Percentiles rank a stretch among this genome's conserved stretches.
phyloP scores from a whole-genome alignment of 2,329 filamentous ascomycete species.

The Colletotrichum sp. region DNA sequence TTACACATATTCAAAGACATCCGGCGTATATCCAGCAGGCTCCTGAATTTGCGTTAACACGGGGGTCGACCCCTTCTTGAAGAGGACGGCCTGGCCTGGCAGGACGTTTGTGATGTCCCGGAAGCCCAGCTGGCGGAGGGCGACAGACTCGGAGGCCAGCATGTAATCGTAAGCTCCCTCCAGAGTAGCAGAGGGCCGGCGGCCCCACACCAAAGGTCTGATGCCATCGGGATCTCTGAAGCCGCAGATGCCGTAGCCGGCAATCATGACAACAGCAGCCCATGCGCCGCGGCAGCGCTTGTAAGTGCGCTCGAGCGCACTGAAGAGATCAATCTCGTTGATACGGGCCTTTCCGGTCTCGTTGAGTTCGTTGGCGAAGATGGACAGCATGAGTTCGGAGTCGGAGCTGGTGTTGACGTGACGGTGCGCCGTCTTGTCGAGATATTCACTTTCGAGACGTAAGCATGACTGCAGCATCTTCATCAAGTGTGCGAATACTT shows the following conservation, averaged over 20 bases:
- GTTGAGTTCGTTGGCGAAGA: slow-evolving; percentile 83
- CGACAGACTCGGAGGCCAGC: slow-evolving; percentile 89
- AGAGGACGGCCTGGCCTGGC: slow-evolving; percentile 85
- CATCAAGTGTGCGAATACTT: slow-evolving; percentile 19
- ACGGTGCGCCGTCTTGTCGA: slow-evolving; percentile 80
- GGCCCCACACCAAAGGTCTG: slow-evolving; percentile 81
- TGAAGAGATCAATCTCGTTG: slow-evolving; percentile 79
- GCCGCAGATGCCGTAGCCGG: slow-evolving; percentile 78
- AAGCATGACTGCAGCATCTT: neutral
- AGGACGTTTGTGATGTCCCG: slow-evolving; percentile 76
- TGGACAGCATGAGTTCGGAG: slow-evolving; percentile 30
- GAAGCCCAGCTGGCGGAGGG: slow-evolving; percentile 82
- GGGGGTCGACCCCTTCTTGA: slow-evolving; percentile 77
- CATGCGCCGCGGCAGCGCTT: slow-evolving; percentile 75
- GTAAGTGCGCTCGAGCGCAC: slow-evolving; percentile 57
- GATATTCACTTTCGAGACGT: slow-evolving; percentile 42
- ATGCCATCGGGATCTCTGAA: slow-evolving; percentile 75
- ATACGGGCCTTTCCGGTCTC: slow-evolving; percentile 83
- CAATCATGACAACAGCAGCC: slow-evolving; percentile 82
- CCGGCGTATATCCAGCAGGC: slow-evolving; percentile 75
- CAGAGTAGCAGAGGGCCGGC: slow-evolving; percentile 67
- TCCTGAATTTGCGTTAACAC: slow-evolving; percentile 77
- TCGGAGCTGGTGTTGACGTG: slow-evolving; percentile 65
- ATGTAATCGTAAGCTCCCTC: slow-evolving; percentile 80
- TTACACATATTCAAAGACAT: slow-evolving; percentile 69